A percentile compares a stretch with the other conserved stretches of the same genome.
Evolutionary conservation across 257 asterid species (phyloP).

Genomic region (Solanum microdontum): DNA sequence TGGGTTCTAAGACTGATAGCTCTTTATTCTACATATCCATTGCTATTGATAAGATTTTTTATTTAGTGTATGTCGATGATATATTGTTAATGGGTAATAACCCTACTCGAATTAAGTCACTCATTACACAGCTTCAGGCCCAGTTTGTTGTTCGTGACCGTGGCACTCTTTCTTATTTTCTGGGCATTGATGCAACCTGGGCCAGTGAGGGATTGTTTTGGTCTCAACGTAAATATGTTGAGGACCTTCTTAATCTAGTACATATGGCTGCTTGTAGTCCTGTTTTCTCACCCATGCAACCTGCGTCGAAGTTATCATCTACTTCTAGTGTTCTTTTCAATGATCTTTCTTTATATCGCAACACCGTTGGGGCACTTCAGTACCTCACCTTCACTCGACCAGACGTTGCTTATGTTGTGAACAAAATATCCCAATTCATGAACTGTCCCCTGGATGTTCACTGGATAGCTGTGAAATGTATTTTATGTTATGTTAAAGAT

Average conservation of each 20-base stretch:
- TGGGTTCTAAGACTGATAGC: not conserved
- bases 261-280: not conserved
- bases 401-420: not conserved
- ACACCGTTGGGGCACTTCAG: not conserved
- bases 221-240: not conserved
- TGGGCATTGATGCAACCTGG: not conserved
- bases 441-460: not conserved
- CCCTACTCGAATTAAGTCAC: not conserved
- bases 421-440: not conserved
- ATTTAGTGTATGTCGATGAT: not conserved
- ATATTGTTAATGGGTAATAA: not conserved
- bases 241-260: not conserved
- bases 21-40: not conserved
- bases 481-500: not conserved
- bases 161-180: not conserved
- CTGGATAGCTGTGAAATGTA: not conserved
- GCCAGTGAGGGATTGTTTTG: not conserved
- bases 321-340: not conserved
- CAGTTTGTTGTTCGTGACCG: not conserved
- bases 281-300: not conserved
- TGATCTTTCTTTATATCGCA: not conserved
- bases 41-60: not conserved
- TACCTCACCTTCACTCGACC: not conserved
- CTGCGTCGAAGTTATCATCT: not conserved
- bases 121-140: not conserved